A percentile compares a stretch with the other conserved stretches of the same genome.
phyloP scores from a whole-genome alignment of 2,329 filamentous ascomycete species.

The Ceratocystis harringtonii region DNA sequence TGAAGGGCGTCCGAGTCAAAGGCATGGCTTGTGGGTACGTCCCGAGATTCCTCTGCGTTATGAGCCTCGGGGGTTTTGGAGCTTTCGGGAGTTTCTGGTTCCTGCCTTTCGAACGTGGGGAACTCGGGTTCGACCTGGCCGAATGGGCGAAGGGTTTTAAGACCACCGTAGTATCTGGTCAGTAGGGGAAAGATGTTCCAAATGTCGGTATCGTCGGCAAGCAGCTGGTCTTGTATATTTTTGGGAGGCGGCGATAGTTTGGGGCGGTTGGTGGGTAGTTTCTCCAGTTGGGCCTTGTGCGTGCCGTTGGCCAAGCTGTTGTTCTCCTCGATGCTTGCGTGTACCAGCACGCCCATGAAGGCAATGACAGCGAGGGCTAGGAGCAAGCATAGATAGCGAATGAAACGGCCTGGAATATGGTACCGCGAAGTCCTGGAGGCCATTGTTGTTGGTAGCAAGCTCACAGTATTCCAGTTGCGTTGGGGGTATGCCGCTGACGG shows the following conservation, averaged over 20 bases:
- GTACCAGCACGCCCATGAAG: slow-evolving; percentile 61
- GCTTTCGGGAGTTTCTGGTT: slow-evolving; percentile 21
- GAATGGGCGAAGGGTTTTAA: slow-evolving; percentile 53
- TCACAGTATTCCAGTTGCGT: slow-evolving; percentile 2
- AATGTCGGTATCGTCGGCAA: slow-evolving; percentile 21
- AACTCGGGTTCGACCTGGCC: slow-evolving; percentile 65
- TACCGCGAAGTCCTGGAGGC: slow-evolving; percentile 35
- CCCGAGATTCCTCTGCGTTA: not conserved
- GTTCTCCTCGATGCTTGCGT: slow-evolving; percentile 58
- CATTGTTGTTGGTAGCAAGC: slow-evolving; percentile 19
- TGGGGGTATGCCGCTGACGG: slow-evolving; percentile 6
- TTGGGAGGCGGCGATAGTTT: not conserved
- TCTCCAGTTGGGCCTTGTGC: slow-evolving; percentile 23
- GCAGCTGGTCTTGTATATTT: not conserved
- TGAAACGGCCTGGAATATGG: slow-evolving; percentile 55
- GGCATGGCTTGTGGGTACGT: slow-evolving; percentile 17
- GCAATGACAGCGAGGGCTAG: slow-evolving; percentile 55
- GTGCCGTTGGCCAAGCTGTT: slow-evolving; percentile 40
- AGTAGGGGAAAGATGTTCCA: slow-evolving; percentile 84
- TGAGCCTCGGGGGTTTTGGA: not conserved
- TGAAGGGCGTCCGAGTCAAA: slow-evolving; percentile 38
- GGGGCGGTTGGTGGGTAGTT: slow-evolving; percentile 32
- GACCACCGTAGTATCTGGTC: slow-evolving; percentile 76
- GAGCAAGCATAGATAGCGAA: slow-evolving; percentile 61
- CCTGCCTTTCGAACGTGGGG: slow-evolving; percentile 49